A percentile compares a stretch with the other conserved stretches of the same genome.
Evolutionary conservation across 2,329 filamentous ascomycete species (phyloP).

Genomic region (Trichophyton schoenleinii): DNA sequence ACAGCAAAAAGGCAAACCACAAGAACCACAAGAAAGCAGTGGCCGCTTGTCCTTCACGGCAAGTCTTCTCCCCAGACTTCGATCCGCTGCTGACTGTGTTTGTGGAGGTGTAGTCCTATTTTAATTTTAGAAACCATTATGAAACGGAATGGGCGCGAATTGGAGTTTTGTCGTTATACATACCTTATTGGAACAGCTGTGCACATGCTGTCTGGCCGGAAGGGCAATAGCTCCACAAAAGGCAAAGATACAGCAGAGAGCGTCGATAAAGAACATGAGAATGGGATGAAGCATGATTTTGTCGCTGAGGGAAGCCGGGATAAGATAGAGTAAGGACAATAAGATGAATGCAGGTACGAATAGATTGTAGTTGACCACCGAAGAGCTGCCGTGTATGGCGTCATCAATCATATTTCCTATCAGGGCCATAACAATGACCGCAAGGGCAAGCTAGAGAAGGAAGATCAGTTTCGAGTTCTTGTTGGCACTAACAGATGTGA

Average conservation of each 20-base stretch:
- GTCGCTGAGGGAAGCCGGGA: conserved; percentile 31
- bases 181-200: conserved; percentile 37
- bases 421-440: conserved; percentile 48
- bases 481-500: neutral
- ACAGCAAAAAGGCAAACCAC: conserved; percentile 34
- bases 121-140: neutral
- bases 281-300: conserved; percentile 32
- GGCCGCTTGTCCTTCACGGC: conserved; percentile 40
- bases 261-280: conserved; percentile 34
- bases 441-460: conserved; percentile 42
- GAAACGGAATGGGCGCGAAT: neutral
- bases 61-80: conserved; percentile 27
- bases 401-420: conserved; percentile 51
- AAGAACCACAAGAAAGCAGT: conserved; percentile 42
- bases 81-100: conserved; percentile 38
- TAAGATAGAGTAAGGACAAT: conserved; percentile 37
- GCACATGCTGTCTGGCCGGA: conserved; percentile 33
- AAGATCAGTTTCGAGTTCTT: conserved; percentile 6
- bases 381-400: conserved; percentile 37
- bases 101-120: conserved; percentile 18
- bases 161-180: conserved; percentile 12
- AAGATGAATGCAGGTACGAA: conserved; percentile 37
- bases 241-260: conserved; percentile 38
- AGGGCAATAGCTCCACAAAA: conserved; percentile 38
- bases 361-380: conserved; percentile 45